Evolutionary conservation across 305 asterid genomes (phyloP).

Genomic region (Ajuga reptans): DNA sequence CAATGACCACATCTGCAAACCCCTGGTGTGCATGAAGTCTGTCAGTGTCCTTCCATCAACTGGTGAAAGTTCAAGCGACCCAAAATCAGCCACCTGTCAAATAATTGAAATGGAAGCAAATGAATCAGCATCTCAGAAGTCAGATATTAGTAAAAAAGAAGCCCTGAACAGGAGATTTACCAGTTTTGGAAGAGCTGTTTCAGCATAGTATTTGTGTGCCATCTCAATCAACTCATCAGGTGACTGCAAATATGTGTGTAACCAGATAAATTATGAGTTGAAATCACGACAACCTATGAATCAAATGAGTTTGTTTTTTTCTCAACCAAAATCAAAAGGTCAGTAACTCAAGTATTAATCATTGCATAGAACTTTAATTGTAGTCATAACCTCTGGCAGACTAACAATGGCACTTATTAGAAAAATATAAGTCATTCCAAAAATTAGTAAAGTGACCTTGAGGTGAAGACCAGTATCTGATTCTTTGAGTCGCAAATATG

Average conservation of each 20-base stretch:
- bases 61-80: conserved; percentile 71
- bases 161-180: conserved; percentile 31
- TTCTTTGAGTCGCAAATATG: conserved; percentile 75
- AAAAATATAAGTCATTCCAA: conserved; percentile 11
- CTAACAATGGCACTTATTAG: conserved; percentile 7
- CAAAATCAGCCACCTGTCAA: conserved; percentile 72
- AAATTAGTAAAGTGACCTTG: conserved; percentile 42
- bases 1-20: conserved; percentile 71
- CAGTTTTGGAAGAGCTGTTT: conserved; percentile 80
- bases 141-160: conserved; percentile 7
- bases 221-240: conserved; percentile 73
- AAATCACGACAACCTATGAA: conserved; percentile 13
- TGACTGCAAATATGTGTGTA: conserved; percentile 47
- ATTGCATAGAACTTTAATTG: conserved; percentile 6
- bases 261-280: conserved; percentile 28
- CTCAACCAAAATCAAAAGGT: neutral
- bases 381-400: conserved; percentile 18
- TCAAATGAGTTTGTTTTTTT: neutral
- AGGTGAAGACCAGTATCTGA: conserved; percentile 87
- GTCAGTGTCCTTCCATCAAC: conserved; percentile 75
- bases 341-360: conserved; percentile 2
- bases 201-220: conserved; percentile 72
- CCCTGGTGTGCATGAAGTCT: conserved; percentile 79
- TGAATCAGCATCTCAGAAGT: conserved; percentile 21
- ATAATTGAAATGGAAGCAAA: conserved; percentile 15